These are phyloP conservation scores for Boletus huronensis DNA, from an alignment of 768 basidiomycete species.

Conservation along the genomic window DNA sequence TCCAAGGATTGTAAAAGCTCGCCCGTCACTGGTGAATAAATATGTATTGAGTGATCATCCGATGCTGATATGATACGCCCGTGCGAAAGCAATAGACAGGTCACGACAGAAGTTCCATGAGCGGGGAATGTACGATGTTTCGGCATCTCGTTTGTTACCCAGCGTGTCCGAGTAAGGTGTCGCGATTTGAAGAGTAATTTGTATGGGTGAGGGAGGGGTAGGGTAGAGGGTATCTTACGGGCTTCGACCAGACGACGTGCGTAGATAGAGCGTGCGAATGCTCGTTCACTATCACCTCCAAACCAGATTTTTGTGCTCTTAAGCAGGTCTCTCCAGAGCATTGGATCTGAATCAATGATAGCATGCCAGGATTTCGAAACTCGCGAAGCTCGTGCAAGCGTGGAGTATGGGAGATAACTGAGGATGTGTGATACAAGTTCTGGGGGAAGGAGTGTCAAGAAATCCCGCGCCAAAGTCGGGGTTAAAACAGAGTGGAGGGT, in stretches of 20 bases:
- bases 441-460: slow-evolving; percentile 85
- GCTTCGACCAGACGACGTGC: slow-evolving; percentile 50
- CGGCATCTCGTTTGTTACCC: slow-evolving; percentile 71
- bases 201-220: slow-evolving; percentile 80
- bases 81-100: slow-evolving; percentile 91
- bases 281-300: slow-evolving; percentile 78
- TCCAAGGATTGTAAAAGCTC: slow-evolving; percentile 68
- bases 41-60: slow-evolving; percentile 94
- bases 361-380: slow-evolving; percentile 90
- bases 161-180: slow-evolving; percentile 72
- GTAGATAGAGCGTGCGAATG: slow-evolving; percentile 71
- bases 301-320: slow-evolving; percentile 86
- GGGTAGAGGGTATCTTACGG: slow-evolving; percentile 40
- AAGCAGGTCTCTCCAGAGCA: slow-evolving; percentile 86
- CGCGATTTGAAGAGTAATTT: slow-evolving; percentile 94
- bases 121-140: slow-evolving; percentile 83
- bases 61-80: slow-evolving; percentile 96
- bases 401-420: slow-evolving; percentile 75
- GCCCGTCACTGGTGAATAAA: slow-evolving; percentile 87
- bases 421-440: slow-evolving; percentile 90
- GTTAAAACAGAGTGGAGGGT: slow-evolving; percentile 85
- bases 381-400: slow-evolving; percentile 81
- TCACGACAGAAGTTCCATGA: slow-evolving; percentile 88
- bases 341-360: slow-evolving; percentile 86
- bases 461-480: slow-evolving; percentile 91